Evolutionary conservation across 805 yeast species (phyloP).

Genomic region (Wickerhamia fluorescens): DNA sequence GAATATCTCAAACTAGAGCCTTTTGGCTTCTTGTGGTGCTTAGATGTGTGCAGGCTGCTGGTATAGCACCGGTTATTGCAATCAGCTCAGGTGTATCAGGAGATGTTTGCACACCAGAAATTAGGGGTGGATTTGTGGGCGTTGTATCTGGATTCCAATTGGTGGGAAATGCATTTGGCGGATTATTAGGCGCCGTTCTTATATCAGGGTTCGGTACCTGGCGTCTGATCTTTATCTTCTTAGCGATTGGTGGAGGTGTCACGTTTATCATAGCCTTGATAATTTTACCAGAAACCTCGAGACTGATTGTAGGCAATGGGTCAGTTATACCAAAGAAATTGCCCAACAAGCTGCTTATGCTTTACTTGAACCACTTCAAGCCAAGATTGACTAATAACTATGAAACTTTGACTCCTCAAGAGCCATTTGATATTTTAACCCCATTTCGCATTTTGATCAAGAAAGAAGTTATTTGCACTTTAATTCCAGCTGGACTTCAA

Average conservation of each 20-base stretch:
- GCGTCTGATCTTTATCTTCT: constrained; percentile 76
- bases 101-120: constrained; percentile 58
- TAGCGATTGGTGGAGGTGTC: constrained; percentile 56
- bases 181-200: constrained; percentile 55
- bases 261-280: constrained; percentile 19
- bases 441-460: constrained; percentile 38
- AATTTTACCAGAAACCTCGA: constrained; percentile 66
- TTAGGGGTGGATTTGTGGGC: constrained; percentile 71
- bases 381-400: constrained; percentile 6
- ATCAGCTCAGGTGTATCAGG: constrained; percentile 67
- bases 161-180: constrained; percentile 73
- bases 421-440: constrained; percentile 6
- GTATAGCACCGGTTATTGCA: constrained; percentile 71
- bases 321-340: constrained; percentile 44
- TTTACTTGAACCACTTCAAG: constrained; percentile 14
- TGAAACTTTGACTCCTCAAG: constrained; percentile 5
- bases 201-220: constrained; percentile 35
- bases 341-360: constrained; percentile 39
- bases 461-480: constrained; percentile 38
- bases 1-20: constrained; percentile 50
- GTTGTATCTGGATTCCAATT: constrained; percentile 56
- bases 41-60: constrained; percentile 72
- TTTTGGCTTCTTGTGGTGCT: constrained; percentile 58
- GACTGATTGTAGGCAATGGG: constrained; percentile 73
- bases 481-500: constrained; percentile 55